Conservation (phyloP, 352 stramenopile genomes). For the Phytophthora pisi region DNA sequence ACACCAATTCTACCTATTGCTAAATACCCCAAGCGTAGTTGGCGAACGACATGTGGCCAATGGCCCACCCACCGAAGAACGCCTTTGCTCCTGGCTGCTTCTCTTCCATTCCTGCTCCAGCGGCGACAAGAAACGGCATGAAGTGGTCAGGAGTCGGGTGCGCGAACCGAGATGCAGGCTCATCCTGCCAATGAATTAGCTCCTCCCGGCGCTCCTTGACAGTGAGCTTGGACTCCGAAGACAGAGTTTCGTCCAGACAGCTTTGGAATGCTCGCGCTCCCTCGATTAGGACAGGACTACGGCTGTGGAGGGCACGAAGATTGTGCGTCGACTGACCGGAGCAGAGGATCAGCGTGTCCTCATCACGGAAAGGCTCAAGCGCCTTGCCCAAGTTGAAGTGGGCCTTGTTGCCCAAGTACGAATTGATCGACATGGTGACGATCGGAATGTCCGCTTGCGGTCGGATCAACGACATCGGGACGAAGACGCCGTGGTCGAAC, state of each 20-base stretch:
- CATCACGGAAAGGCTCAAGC: conserved; percentile 48
- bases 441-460: not conserved
- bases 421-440: conserved; percentile 5
- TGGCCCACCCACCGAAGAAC: not conserved
- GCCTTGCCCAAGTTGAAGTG: conserved; percentile 60
- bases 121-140: not conserved
- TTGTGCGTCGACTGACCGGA: conserved; percentile 52
- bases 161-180: not conserved
- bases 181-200: not conserved
- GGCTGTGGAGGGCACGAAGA: conserved; percentile 4
- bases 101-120: not conserved
- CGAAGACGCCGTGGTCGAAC: conserved; percentile 91
- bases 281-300: not conserved
- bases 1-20: not conserved
- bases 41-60: not conserved
- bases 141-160: not conserved
- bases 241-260: not conserved
- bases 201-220: not conserved
- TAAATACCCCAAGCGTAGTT: not conserved
- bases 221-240: not conserved
- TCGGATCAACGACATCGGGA: conserved; percentile 58
- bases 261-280: not conserved
- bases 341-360: conserved; percentile 73
- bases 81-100: not conserved
- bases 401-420: conserved; percentile 22